These are phyloP conservation scores for Dioscorea zingiberensis DNA, from an alignment of 106 monocot species.

Conservation along the genomic window DNA sequence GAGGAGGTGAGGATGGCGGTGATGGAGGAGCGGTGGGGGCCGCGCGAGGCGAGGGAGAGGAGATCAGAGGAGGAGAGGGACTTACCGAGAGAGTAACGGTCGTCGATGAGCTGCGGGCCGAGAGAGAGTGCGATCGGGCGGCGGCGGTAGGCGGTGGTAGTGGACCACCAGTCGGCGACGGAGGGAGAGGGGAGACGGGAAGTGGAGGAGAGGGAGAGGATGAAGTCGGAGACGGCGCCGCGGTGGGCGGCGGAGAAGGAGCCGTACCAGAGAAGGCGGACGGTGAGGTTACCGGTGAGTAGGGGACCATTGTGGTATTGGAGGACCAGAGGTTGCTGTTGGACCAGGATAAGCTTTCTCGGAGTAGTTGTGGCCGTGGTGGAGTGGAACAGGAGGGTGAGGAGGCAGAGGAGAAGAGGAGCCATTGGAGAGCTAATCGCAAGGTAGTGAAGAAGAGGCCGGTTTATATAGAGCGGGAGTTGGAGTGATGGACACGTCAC, in stretches of 20 bases:
- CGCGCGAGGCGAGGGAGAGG: conserved; percentile 13
- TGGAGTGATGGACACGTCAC: too few relatives aligned
- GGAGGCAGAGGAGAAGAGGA: not conserved
- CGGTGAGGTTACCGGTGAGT: conserved; percentile 43
- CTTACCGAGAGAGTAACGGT: not conserved
- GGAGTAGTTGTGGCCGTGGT: not conserved
- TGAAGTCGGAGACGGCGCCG: conserved; percentile 52
- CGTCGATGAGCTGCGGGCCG: not conserved
- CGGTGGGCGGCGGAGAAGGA: conserved; percentile 55
- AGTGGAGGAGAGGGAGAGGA: conserved; percentile 37
- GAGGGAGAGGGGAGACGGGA: conserved; percentile 18
- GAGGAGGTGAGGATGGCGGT: conserved; percentile 31
- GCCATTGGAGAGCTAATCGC: too few relatives aligned
- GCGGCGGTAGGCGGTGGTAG: conserved; percentile 19
- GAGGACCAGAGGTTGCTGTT: conserved; percentile 33
- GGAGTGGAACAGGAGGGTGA: not conserved
- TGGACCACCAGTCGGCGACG: conserved; percentile 48
- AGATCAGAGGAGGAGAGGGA: not conserved
- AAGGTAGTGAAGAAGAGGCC: too few relatives aligned
- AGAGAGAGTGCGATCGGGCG: conserved; percentile 19
- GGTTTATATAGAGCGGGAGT: too few relatives aligned
- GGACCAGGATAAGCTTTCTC: conserved; percentile 12
- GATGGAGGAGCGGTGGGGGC: conserved; percentile 14
- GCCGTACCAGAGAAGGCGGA: conserved; percentile 75
- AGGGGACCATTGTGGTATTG: conserved; percentile 60